Base-by-base conservation (phyloP, 805 yeast species). In the Cephaloascus albidus region DNA sequence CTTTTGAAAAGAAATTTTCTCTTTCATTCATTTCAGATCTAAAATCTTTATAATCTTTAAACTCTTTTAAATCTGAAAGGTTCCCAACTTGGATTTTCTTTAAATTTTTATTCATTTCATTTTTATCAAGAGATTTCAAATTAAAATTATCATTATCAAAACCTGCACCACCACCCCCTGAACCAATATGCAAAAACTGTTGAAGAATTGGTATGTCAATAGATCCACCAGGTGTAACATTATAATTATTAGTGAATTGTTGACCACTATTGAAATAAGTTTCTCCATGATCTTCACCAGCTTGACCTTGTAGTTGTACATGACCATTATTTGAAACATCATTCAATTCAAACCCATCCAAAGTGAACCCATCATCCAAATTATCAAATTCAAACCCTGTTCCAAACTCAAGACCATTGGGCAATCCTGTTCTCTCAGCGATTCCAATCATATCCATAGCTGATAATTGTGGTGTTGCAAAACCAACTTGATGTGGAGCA, bases 401-500 rank as follows among this genome's bases (percentile, higher is more conserved):
- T n/a, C n/a, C n/a, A n/a, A n/a, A n/a, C n/a, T n/a, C n/a, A n/a
- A n/a, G n/a, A n/a, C n/a, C n/a, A n/a, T n/a, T n/a, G n/a, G n/a
- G n/a, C 45, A 55, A 45, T 10, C 55, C 38, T 3, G 61, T 61
- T 36, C 49, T 52, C 36, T 47, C 52, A 31, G 61, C 59, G n/a
- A n/a, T n/a, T n/a, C n/a, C n/a, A 39, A 60, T 56, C 18, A 69
- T 46, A 28, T 73, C 75, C 16, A 63, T 61, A 1, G 82, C 79
- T 10, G 67, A 51, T 35, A 78, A 51, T 55, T 86, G 95, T 3
- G 95, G 96, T 1, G 94, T 83, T 1, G 94, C 76, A 53, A 84
- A 85, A 2, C 81, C 85, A 19, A 83, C 88, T 50, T 83, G 87
- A 35, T 70, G 72, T 2, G 89, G 88, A 0, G 72, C 74, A 31